phyloP scores from a whole-genome alignment of 805 yeast genomes.

The Saccharomycopsis sp. region DNA sequence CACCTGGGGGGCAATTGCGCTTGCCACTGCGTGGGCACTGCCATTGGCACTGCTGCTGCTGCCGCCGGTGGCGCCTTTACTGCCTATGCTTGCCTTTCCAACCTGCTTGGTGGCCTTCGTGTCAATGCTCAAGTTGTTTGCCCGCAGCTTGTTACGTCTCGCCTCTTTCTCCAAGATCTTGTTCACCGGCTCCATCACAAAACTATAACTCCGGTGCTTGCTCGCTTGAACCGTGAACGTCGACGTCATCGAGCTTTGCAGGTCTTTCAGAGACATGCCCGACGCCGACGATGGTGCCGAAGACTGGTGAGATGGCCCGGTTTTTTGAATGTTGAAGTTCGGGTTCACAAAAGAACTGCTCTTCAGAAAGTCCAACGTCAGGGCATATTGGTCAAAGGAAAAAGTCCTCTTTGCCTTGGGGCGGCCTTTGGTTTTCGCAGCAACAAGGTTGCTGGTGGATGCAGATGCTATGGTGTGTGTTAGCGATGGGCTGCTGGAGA shows the following conservation, averaged over 20 bases:
- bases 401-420: constrained; percentile 16
- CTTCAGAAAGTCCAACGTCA: constrained; percentile 19
- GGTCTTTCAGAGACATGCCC: no score
- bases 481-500: no score
- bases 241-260: no score
- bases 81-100: constrained; percentile 4
- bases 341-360: no score
- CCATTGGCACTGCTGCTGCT: not conserved
- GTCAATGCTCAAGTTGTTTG: no score
- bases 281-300: no score
- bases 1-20: no score
- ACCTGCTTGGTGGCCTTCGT: no score
- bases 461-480: no score
- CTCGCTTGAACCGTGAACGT: not conserved
- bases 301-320: no score
- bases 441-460: not conserved
- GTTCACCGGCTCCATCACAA: constrained; percentile 12
- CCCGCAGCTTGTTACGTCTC: no score
- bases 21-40: not conserved
- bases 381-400: constrained; percentile 20
- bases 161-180: constrained; percentile 2
- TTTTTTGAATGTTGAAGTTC: no score
- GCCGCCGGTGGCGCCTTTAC: not conserved
- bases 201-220: constrained; percentile 9
- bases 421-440: constrained; percentile 1